Conservation (phyloP, 169 alveolate genomes). For the Plasmodium falciparum region DNA sequence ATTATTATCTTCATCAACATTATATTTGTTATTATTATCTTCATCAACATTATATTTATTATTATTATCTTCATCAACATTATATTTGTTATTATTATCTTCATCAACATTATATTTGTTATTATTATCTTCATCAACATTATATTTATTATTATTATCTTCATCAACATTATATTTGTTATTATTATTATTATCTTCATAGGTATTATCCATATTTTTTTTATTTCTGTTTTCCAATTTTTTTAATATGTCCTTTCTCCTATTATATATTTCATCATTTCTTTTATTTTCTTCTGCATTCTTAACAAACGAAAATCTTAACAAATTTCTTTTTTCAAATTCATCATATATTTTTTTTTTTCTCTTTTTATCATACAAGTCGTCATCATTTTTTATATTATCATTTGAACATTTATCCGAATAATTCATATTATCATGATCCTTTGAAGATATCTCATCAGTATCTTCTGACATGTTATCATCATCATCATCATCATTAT, state of each 20-base stretch:
- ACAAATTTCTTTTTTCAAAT: conserved; percentile 49
- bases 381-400: neutral
- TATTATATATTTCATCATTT: conserved; percentile 24
- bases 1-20: neutral
- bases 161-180: neutral
- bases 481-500: neutral
- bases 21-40: neutral
- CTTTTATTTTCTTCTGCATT: conserved; percentile 58
- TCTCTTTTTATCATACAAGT: neutral
- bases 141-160: no score
- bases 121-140: neutral
- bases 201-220: conserved; percentile 1
- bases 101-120: neutral
- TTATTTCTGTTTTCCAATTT: neutral
- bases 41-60: neutral
- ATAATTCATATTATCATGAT: neutral
- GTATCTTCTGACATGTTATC: neutral
- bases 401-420: neutral
- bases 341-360: conserved; percentile 27
- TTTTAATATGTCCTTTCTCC: conserved; percentile 25
- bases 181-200: neutral
- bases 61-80: neutral
- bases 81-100: neutral
- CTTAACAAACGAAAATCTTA: conserved; percentile 53
- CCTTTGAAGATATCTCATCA: neutral